A percentile compares a stretch with the other conserved stretches of the same genome.
These are phyloP conservation scores for Pterocarpus santalinus DNA, from an alignment of 306 rosid species.

Conservation along the genomic window DNA sequence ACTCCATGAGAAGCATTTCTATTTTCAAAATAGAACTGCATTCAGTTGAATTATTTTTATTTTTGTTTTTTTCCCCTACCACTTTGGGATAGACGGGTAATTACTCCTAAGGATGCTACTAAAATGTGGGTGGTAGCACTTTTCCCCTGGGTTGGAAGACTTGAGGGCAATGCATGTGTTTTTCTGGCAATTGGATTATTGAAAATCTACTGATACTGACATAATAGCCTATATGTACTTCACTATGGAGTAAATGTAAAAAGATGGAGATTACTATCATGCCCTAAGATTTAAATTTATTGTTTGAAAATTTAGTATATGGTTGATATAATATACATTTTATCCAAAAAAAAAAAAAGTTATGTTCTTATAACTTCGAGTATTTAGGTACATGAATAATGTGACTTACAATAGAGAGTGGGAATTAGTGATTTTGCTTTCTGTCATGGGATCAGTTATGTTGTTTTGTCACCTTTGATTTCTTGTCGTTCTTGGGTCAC, in stretches of 20 bases:
- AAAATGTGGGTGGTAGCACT: background rate
- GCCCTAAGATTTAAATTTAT: background rate
- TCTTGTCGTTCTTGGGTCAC: background rate
- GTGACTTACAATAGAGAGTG: background rate
- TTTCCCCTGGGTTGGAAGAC: background rate
- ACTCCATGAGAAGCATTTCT: background rate
- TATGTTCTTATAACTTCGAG: background rate
- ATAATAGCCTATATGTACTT: background rate
- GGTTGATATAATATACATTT: background rate
- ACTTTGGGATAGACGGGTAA: background rate
- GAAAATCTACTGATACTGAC: background rate
- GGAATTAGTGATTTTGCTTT: background rate
- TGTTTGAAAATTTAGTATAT: background rate
- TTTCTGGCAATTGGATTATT: conserved; percentile 6
- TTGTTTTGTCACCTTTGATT: background rate
- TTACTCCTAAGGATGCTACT: background rate
- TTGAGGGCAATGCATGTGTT: background rate
- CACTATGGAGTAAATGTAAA: background rate
- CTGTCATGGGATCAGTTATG: background rate
- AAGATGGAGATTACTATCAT: background rate
- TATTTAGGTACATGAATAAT: background rate
- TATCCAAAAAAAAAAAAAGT: background rate
- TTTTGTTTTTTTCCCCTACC: background rate
- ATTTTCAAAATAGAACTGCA: background rate
- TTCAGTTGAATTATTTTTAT: background rate